Evolutionary conservation across 2,329 filamentous ascomycete genomes (phyloP).

Genomic region (Xylaria sp.): DNA sequence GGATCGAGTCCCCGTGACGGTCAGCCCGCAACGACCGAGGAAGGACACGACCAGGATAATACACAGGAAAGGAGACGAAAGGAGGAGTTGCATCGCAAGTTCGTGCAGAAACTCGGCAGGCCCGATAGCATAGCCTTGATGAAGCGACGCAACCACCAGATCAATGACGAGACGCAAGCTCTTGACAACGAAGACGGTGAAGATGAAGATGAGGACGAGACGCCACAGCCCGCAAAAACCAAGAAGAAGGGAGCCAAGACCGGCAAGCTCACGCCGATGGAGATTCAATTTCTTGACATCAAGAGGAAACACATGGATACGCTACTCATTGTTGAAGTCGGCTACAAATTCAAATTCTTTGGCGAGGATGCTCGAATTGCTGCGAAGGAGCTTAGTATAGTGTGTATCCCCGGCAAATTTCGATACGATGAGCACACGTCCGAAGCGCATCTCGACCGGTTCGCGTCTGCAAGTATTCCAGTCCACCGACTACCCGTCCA

Average conservation of each 20-base stretch:
- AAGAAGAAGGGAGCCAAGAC: conserved; percentile 74
- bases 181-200: conserved; percentile 62
- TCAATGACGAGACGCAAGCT: conserved; percentile 58
- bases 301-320: conserved; percentile 92
- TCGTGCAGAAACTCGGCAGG: conserved; percentile 87
- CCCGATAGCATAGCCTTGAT: conserved; percentile 79
- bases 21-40: conserved; percentile 44
- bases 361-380: conserved; percentile 91
- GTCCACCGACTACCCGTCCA: conserved; percentile 91
- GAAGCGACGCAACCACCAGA: conserved; percentile 62
- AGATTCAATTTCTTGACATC: conserved; percentile 90
- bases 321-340: conserved; percentile 89
- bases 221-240: conserved; percentile 51
- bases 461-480: conserved; percentile 94
- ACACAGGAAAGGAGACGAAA: conserved; percentile 61
- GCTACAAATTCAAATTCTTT: conserved; percentile 98
- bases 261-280: conserved; percentile 90
- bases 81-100: conserved; percentile 78
- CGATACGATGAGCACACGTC: conserved; percentile 93
- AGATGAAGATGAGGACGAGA: conserved; percentile 59
- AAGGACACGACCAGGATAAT: conserved; percentile 54
- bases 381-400: conserved; percentile 88
- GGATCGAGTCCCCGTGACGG: conserved; percentile 52
- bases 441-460: conserved; percentile 88
- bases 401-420: conserved; percentile 95